phyloP scores from a whole-genome alignment of 1,284 basidiomycete species.

The Leccinum griseonigrum region DNA sequence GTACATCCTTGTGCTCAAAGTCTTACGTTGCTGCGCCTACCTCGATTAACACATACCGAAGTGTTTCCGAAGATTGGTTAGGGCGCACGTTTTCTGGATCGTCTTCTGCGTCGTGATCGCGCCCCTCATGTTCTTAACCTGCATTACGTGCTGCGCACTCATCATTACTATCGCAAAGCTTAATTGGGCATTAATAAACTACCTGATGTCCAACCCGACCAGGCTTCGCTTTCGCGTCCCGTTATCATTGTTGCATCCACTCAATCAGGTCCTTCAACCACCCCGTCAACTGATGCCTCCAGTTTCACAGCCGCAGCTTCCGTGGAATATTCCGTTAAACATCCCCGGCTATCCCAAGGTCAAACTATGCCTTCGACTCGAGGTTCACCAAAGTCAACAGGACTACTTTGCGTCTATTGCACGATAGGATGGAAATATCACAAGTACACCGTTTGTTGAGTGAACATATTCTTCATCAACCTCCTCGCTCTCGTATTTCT shows the following conservation, averaged over 20 bases:
- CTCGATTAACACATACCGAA: constrained; percentile 35
- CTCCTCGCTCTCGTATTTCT: constrained; percentile 93
- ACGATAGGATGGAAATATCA: constrained; percentile 93
- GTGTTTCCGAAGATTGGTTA: constrained; percentile 46
- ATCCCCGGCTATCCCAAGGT: constrained; percentile 57
- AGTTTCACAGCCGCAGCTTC: constrained; percentile 24
- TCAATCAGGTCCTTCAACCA: constrained; percentile 25
- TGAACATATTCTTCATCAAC: constrained; percentile 99
- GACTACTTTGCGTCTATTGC: constrained; percentile 93
- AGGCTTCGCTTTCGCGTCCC: constrained; percentile 81
- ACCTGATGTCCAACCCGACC: constrained; percentile 80
- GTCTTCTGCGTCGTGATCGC: constrained; percentile 76
- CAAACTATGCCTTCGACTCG: constrained; percentile 71
- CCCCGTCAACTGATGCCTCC: constrained; percentile 15
- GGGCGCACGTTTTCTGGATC: constrained; percentile 82
- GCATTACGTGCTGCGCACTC: constrained; percentile 88
- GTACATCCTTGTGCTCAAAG: constrained; percentile 36
- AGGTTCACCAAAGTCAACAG: constrained; percentile 74
- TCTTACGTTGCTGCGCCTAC: constrained; percentile 61
- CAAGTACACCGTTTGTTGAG: constrained; percentile 99
- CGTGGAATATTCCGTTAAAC: constrained; percentile 51
- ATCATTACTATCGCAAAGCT: constrained; percentile 99
- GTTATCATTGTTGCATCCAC: constrained; percentile 52
- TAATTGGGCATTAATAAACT: constrained; percentile 88
- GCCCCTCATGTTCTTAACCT: constrained; percentile 85